A percentile compares a stretch with the other conserved stretches of the same genome.
Evolutionary conservation across 2,329 filamentous ascomycete genomes (phyloP).

Genomic region (Alternaria rosae): DNA sequence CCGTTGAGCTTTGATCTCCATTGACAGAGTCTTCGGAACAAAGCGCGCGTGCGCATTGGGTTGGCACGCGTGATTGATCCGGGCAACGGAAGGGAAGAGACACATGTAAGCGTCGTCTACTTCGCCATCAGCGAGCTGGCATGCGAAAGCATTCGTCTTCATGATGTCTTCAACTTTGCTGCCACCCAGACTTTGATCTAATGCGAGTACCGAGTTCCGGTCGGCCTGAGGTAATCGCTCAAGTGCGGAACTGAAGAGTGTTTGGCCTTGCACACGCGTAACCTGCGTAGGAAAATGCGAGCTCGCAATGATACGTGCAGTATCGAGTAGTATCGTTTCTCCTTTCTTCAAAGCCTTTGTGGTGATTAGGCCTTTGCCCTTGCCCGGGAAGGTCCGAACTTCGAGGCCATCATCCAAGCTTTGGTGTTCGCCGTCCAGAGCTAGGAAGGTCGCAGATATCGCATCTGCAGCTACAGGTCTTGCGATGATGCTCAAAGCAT

Average conservation of each 20-base stretch:
- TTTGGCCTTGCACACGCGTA: constrained; percentile 12
- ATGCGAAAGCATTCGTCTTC: constrained; percentile 36
- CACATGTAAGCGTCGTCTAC: constrained; percentile 33
- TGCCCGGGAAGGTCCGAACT: constrained; percentile 27
- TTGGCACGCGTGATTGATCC: constrained; percentile 36
- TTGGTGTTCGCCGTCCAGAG: background rate
- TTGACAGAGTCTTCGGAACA: constrained; percentile 24
- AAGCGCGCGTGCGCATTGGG: constrained; percentile 35
- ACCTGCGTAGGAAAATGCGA: constrained; percentile 25
- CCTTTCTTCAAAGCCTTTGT: constrained; percentile 21
- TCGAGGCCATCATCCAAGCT: constrained; percentile 10
- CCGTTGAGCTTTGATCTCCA: constrained; percentile 31
- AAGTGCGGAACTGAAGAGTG: constrained; percentile 22
- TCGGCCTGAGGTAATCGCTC: constrained; percentile 16
- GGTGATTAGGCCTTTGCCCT: constrained; percentile 34
- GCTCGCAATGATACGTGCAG: constrained; percentile 29
- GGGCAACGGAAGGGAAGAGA: constrained; percentile 30
- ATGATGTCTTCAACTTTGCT: constrained; percentile 28
- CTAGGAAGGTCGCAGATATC: constrained; percentile 17
- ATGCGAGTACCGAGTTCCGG: constrained; percentile 10
- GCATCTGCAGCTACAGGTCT: constrained; percentile 24
- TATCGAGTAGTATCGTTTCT: constrained; percentile 29
- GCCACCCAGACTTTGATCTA: constrained; percentile 26
- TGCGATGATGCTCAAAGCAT: constrained; percentile 31
- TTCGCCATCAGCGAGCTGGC: constrained; percentile 28